Percentiles rank a stretch among this genome's conserved stretches.
Evolutionary conservation across 768 basidiomycete species (phyloP).

Genomic region (Serendipita sp.): DNA sequence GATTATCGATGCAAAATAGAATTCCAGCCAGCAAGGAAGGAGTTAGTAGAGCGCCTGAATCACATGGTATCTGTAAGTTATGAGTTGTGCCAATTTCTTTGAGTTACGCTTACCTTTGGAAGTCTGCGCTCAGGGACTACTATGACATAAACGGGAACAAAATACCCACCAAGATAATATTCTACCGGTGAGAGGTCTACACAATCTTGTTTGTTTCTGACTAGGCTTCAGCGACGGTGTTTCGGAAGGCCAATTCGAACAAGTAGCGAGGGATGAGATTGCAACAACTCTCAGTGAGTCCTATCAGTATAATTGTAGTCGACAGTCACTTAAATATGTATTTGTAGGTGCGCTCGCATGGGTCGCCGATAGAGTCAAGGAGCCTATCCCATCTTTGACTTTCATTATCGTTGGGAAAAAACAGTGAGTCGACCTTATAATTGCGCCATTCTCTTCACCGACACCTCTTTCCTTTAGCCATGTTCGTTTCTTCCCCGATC

Average conservation of each 20-base stretch:
- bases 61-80: not conserved
- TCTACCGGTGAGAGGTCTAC: not conserved
- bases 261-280: not conserved
- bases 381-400: not conserved
- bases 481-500: not conserved
- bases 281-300: not conserved
- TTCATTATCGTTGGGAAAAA: not conserved
- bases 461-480: not conserved
- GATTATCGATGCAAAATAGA: not conserved
- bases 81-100: not conserved
- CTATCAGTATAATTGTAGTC: not conserved
- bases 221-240: not conserved
- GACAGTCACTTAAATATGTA: not conserved
- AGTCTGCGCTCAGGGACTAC: not conserved
- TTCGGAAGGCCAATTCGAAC: not conserved
- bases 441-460: not conserved
- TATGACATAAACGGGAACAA: not conserved
- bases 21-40: not conserved
- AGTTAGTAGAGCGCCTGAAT: not conserved
- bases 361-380: not conserved
- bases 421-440: not conserved
- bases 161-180: not conserved
- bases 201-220: not conserved
- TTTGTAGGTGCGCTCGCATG: not conserved
- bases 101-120: not conserved